A percentile compares a stretch with the other conserved stretches of the same genome.
Conservation (phyloP, 257 asterid species). For the Solanum ossicruentum region DNA sequence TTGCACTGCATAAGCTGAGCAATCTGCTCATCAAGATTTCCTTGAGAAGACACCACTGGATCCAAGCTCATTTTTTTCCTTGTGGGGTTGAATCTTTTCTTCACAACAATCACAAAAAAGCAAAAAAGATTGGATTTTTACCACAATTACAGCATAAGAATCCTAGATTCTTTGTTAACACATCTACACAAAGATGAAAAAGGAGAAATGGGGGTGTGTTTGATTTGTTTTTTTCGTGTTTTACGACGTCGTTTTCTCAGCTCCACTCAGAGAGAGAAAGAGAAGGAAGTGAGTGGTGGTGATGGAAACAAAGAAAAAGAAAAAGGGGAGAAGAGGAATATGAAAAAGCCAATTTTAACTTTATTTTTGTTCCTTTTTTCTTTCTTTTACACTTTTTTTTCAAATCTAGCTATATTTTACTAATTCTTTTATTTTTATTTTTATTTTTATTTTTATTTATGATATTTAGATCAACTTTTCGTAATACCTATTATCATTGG, state of each 20-base stretch:
- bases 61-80: conserved; percentile 23
- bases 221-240: background rate
- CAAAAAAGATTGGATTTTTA: background rate
- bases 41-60: conserved; percentile 41
- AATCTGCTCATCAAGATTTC: conserved; percentile 66
- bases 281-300: conserved; percentile 13
- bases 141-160: background rate
- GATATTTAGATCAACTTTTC: too few species aligned
- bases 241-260: conserved; percentile 14
- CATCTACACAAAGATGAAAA: background rate
- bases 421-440: too few species aligned
- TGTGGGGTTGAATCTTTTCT: background rate
- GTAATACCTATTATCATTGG: too few species aligned
- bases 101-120: background rate
- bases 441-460: too few species aligned
- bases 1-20: conserved; percentile 83
- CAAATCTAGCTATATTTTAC: too few species aligned
- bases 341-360: background rate
- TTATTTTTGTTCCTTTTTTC: background rate
- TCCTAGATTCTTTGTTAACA: background rate
- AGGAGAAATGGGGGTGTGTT: conserved; percentile 4
- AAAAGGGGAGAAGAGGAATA: background rate
- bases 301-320: conserved; percentile 8
- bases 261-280: background rate
- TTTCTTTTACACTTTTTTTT: too few species aligned